Base-by-base conservation (phyloP, 306 rosid species). In the Gillenia trifoliata region DNA sequence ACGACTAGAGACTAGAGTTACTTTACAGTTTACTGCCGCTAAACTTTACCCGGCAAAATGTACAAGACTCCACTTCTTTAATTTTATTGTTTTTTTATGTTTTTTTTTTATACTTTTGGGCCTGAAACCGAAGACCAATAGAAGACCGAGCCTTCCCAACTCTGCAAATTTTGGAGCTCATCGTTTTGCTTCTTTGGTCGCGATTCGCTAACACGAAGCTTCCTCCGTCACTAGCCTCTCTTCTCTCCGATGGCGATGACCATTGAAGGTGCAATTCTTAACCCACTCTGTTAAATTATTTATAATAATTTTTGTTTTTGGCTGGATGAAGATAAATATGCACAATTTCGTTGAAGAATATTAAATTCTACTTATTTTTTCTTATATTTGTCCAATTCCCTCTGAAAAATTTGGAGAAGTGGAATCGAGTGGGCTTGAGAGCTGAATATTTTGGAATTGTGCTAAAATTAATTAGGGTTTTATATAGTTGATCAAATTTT, bases 241-340 rank as follows among this genome's bases (percentile, higher is more conserved):
- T 40, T 19, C 66, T 23, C 57, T 65, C 59, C 74, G 31, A 86
- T 86, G 89, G 76, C 87, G 80, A 86, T 86, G 89, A 83, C 87
- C 34, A 69, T 86, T 56, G 87, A 81, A 78, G 89, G 85, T 77
- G 61, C 61, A 64, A 3, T 52, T 74, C 75, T 45, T 1, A 19
- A 10, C 52, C 11, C 68, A 10, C 17, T 52, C 15, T 26, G 8
- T 64, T 30, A 19, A 16, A 66, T 74, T 2, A 5, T 31, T 55
- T 66, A 11, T 12, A n/a, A 13, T 22, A 15, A 20, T 10, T 23
- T 23, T 52, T 28, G 50, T 2, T 54, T n/a, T 47, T 49, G 15
- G 25, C 29, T 25, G 66, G 43, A 26, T 15, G 31, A 70, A 12
- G 65, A 11, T 3, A 20, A 15, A 26, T 43, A 3, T 6, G 55